Conservation (phyloP, 1,139 yeast genomes). For the Geotrichum histeridarum region DNA sequence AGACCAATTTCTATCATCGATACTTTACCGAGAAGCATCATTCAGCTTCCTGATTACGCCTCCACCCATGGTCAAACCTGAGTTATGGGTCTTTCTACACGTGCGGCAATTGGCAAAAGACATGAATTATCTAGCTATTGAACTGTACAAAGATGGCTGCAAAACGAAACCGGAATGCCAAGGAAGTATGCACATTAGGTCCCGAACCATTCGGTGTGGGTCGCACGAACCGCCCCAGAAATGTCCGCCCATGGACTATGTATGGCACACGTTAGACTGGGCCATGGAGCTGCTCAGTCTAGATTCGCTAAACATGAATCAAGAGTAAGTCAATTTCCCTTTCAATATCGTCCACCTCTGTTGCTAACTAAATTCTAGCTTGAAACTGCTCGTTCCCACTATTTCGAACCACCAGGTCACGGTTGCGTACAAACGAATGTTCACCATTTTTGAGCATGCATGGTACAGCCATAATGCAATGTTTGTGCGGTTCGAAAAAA, state of each 20-base stretch:
- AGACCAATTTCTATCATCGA: slow-evolving; percentile 11
- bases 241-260: slow-evolving; percentile 15
- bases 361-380: slow-evolving; percentile 1
- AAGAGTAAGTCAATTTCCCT: neutral
- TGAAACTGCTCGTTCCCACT: neutral
- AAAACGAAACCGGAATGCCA: neutral
- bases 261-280: slow-evolving; percentile 16
- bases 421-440: slow-evolving; percentile 13
- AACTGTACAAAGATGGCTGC: slow-evolving; percentile 12
- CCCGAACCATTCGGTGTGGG: slow-evolving; percentile 1
- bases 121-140: slow-evolving; percentile 11
- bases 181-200: neutral
- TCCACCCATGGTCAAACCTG: slow-evolving; percentile 14
- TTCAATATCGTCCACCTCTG: neutral
- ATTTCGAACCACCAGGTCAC: slow-evolving; percentile 10
- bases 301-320: neutral
- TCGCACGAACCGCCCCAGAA: slow-evolving; percentile 7
- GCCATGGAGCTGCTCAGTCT: slow-evolving; percentile 7
- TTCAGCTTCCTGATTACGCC: slow-evolving; percentile 12
- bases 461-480: slow-evolving; percentile 17
- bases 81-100: slow-evolving; percentile 14
- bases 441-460: slow-evolving; percentile 20
- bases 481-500: slow-evolving; percentile 14
- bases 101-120: slow-evolving; percentile 14
- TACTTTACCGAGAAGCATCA: slow-evolving; percentile 6